Base-by-base conservation (phyloP, 495 filamentous ascomycete genomes). In the Podospora tetraspora region DNA sequence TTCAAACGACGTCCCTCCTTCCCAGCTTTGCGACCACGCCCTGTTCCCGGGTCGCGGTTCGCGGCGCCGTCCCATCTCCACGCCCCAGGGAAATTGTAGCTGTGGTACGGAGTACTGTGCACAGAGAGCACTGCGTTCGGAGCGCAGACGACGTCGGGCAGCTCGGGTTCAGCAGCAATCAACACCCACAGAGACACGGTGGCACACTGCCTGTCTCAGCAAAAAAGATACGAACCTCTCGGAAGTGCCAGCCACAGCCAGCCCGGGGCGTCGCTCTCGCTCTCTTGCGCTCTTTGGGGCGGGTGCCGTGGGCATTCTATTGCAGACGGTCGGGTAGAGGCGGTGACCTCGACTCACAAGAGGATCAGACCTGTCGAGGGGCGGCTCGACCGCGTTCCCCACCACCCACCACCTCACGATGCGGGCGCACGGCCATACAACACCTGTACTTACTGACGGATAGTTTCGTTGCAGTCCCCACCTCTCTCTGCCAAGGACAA, bases 331-430 rank as follows among this genome's bases (percentile, higher is more conserved):
- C 29, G 57, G 52, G 30, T 52, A 52, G 32, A 66, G 65, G 65
- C 65, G 65, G 65, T 66, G 65, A 66, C 65, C 23, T 66, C 30
- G 29, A 66, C 52, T 66, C 34, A 57, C 43, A 27, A 27, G 57
- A 60, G 65, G 65, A 66, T 66, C 65, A 66, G 65, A 66, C 65
- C 65, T 66, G 32, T 30, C 62, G 23, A 37, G 22, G 27, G 19
- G 58, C 65, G 65, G 65, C 65, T 66, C 65, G 65, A 66, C 65
- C 65, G 65, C 64, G 65, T 23, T 43, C 65, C 30, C 29, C n/a
- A 25, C 27, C 56, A 66, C 25, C 25, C 25, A 25, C 25, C 25
- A 25, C 24, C 27, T 25, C 24, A 57, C 37, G 25, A 25, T 58
- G 58, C 25, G 22, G 25, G 65, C 65, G 65, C 65, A 66, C 65